These are phyloP conservation scores for Penicillium verhagenii DNA, from an alignment of 495 filamentous ascomycete genomes.

Conservation along the genomic window DNA sequence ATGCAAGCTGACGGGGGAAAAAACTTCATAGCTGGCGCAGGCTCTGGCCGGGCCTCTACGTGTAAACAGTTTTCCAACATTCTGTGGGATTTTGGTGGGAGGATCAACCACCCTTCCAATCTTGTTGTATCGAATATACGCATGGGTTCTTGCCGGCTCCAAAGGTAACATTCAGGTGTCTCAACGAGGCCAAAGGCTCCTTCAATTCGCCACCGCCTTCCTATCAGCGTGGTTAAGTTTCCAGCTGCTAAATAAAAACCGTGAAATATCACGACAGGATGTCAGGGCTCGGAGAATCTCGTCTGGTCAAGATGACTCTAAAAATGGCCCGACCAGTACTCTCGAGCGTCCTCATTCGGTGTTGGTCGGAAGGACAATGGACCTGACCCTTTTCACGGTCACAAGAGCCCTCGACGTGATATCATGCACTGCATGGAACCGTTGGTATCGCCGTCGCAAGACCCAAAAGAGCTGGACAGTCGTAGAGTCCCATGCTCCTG, in stretches of 20 bases:
- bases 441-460: slow-evolving; percentile 31
- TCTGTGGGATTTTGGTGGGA: slow-evolving; percentile 74
- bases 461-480: slow-evolving; percentile 46
- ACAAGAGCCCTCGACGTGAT: slow-evolving; percentile 74
- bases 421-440: slow-evolving; percentile 64
- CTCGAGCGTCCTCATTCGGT: slow-evolving; percentile 20
- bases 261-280: slow-evolving; percentile 18
- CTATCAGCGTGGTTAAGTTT: slow-evolving; percentile 50
- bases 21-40: slow-evolving; percentile 29
- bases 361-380: slow-evolving; percentile 75
- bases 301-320: slow-evolving; percentile 25
- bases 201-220: slow-evolving; percentile 43
- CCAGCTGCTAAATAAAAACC: slow-evolving; percentile 44
- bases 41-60: slow-evolving; percentile 40
- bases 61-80: slow-evolving; percentile 68
- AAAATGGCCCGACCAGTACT: slow-evolving; percentile 35
- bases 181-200: slow-evolving; percentile 19
- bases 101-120: slow-evolving; percentile 70
- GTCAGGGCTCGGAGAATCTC: slow-evolving; percentile 3
- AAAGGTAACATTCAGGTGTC: slow-evolving; percentile 18
- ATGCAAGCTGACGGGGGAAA: background rate
- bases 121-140: slow-evolving; percentile 33
- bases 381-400: slow-evolving; percentile 80
- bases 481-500: slow-evolving; percentile 51
- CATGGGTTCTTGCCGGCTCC: slow-evolving; percentile 18